These are phyloP conservation scores for Neofusicoccum ribis DNA, from an alignment of 2,329 filamentous ascomycete species.

Conservation along the genomic window DNA sequence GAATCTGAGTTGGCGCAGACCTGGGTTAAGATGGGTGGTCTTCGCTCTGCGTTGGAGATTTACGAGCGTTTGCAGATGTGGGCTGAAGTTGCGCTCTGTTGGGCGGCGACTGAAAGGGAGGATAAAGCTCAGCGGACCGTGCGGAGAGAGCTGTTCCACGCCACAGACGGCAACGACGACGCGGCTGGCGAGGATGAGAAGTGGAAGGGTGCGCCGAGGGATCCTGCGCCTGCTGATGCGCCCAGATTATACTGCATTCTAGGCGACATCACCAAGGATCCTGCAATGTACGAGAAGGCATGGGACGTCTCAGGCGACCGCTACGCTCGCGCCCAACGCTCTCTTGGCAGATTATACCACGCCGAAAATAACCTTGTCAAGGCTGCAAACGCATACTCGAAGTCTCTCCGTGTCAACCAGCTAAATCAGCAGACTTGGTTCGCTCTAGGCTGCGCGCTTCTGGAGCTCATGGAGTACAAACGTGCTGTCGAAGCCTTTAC, in stretches of 20 bases:
- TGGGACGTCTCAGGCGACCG: constrained; percentile 82
- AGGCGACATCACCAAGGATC: constrained; percentile 79
- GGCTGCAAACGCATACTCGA: constrained; percentile 75
- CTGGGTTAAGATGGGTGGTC: constrained; percentile 87
- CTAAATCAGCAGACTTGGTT: constrained; percentile 86
- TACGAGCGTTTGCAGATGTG: constrained; percentile 92
- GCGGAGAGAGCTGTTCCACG: constrained; percentile 75
- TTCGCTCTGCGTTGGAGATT: constrained; percentile 89
- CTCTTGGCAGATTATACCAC: constrained; percentile 77
- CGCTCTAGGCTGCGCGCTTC: constrained; percentile 81
- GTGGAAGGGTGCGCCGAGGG: constrained; percentile 68
- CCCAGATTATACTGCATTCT: constrained; percentile 90
- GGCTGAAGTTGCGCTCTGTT: constrained; percentile 91
- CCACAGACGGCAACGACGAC: constrained; percentile 49
- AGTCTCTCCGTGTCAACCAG: constrained; percentile 76
- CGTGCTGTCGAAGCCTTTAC: constrained; percentile 82
- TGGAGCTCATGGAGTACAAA: constrained; percentile 74
- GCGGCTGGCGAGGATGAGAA: constrained; percentile 47
- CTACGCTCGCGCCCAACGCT: constrained; percentile 85
- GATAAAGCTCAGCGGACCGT: constrained; percentile 78
- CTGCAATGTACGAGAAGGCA: constrained; percentile 75
- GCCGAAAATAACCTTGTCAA: constrained; percentile 64
- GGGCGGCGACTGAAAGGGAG: constrained; percentile 76
- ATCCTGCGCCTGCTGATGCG: constrained; percentile 75
- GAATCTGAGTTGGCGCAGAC: constrained; percentile 89